Evolutionary conservation across 352 stramenopile species (phyloP).

Genomic region (Pythium biforme): DNA sequence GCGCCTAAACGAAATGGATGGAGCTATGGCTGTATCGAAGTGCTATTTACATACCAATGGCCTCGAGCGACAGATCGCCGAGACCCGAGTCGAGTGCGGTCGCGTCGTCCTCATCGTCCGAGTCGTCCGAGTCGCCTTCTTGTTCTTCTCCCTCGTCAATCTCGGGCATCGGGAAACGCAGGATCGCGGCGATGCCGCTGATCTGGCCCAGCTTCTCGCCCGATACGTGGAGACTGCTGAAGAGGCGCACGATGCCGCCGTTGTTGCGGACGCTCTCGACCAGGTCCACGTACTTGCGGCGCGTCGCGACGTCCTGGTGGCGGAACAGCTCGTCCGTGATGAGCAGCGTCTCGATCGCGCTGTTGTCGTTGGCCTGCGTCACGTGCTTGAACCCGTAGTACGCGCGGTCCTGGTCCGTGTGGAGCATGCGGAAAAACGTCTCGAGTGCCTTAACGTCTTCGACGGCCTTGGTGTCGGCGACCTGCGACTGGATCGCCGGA

Average conservation of each 20-base stretch:
- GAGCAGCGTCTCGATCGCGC: constrained; percentile 94
- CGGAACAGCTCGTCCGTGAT: constrained; percentile 96
- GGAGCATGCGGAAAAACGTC: constrained; percentile 96
- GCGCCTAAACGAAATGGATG: constrained; percentile 11
- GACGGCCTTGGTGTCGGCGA: constrained; percentile 95
- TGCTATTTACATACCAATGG: constrained; percentile 50
- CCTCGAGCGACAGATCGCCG: constrained; percentile 64
- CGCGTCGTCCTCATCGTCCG: constrained; percentile 39
- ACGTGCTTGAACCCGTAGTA: constrained; percentile 98
- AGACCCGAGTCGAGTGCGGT: constrained; percentile 49
- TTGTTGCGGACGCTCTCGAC: constrained; percentile 92
- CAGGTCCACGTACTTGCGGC: constrained; percentile 93
- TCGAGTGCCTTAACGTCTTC: constrained; percentile 91
- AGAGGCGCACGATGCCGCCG: constrained; percentile 92
- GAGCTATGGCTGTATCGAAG: background rate
- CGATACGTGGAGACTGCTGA: constrained; percentile 94
- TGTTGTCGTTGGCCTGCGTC: constrained; percentile 85
- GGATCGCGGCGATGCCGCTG: constrained; percentile 93
- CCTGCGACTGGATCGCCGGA: constrained; percentile 86
- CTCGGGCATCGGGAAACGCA: constrained; percentile 96
- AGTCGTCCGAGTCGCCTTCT: constrained; percentile 48
- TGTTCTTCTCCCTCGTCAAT: constrained; percentile 92
- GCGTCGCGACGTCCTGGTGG: constrained; percentile 83
- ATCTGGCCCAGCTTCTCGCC: constrained; percentile 95
- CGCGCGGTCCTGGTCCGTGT: constrained; percentile 93